Percentiles rank a stretch among this genome's conserved stretches.
These are phyloP conservation scores for Aquilaria agallochum DNA, from an alignment of 441 rosid genomes.

Conservation along the genomic window DNA sequence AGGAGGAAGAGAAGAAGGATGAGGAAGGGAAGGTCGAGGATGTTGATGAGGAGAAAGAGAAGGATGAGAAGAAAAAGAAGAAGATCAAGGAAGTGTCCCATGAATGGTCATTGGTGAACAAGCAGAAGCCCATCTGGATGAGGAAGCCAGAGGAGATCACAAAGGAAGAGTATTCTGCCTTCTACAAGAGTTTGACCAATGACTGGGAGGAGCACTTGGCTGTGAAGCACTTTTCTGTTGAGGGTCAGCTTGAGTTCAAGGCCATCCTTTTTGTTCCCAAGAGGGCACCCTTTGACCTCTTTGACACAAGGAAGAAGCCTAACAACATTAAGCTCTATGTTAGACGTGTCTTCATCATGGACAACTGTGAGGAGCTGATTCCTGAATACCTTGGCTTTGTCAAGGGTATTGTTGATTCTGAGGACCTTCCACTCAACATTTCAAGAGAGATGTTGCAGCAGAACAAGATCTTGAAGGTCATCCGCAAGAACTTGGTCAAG, in stretches of 20 bases:
- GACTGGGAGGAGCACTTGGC: constrained; percentile 78
- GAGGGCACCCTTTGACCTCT: constrained; percentile 64
- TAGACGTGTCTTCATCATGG: constrained; percentile 76
- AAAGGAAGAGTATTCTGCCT: constrained; percentile 66
- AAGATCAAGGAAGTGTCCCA: constrained; percentile 72
- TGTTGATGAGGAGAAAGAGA: constrained; percentile 65
- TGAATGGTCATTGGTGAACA: constrained; percentile 65
- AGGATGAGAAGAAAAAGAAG: constrained; percentile 72
- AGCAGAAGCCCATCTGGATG: constrained; percentile 79
- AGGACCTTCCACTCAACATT: constrained; percentile 70
- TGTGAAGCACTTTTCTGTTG: constrained; percentile 68
- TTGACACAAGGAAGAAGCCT: constrained; percentile 67
- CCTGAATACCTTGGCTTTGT: constrained; percentile 68
- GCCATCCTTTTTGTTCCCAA: constrained; percentile 58
- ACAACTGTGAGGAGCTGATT: constrained; percentile 69
- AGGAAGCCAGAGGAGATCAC: constrained; percentile 65
- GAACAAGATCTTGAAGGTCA: constrained; percentile 74
- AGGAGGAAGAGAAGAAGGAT: constrained; percentile 67
- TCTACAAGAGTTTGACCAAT: constrained; percentile 72
- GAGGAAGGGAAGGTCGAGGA: constrained; percentile 78
- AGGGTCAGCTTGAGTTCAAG: constrained; percentile 72
- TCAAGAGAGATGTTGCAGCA: constrained; percentile 63
- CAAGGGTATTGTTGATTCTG: constrained; percentile 70
- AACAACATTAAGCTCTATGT: constrained; percentile 76
- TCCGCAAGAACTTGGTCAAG: constrained; percentile 70